Evolutionary conservation across 2,329 filamentous ascomycete species (phyloP), one percentile per base, ranked within the genome.

Genomic region (Ilyonectria destructans): DNA sequence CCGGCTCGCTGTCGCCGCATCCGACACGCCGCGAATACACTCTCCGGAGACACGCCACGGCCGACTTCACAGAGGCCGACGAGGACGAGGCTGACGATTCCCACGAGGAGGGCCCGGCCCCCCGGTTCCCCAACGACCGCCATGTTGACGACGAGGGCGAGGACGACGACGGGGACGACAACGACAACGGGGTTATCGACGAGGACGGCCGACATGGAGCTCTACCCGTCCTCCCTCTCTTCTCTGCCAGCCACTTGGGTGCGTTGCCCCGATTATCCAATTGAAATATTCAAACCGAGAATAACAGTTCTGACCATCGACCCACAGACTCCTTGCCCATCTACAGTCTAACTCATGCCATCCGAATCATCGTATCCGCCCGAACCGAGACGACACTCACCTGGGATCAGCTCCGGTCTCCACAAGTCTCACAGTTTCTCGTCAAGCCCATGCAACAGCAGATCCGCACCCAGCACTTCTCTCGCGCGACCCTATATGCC

Each of bases 351-450:
- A 97, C 95, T 31, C 96, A 98, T 81, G 90, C 93, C 35, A 95
- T 98, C 70, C 93, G 96, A 72, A 90, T 95, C 60, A 88, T 98
- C 64, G 91, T 98, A 68, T 89, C 93, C 72, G 88, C 93, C 67
- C 91, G 93, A 78, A 97, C 94, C 81, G 96, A 98, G 83, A 98
- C 95, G 2, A 96, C 94, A 0, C 84, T 98, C 58, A 92, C 94
- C 17, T 98, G 95, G 95, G 96, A 98, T 71, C 96, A 98, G 80
- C 86, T 98, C 70, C 90, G 95, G 71, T 97, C 95, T n/a, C 96
- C 96, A 3, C 96, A 98, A 79, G 92, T 98, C 64, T 97, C 95
- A 17, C 95, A 97, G 78, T 98, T 98, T 79, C 88, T 98, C 40
- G 89, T 98, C 78, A 98, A 98, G 84, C 96, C 96, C 2, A 96